phyloP scores from a whole-genome alignment of 2,329 filamentous ascomycete genomes.

The Aotearoamyces nothofagi region DNA sequence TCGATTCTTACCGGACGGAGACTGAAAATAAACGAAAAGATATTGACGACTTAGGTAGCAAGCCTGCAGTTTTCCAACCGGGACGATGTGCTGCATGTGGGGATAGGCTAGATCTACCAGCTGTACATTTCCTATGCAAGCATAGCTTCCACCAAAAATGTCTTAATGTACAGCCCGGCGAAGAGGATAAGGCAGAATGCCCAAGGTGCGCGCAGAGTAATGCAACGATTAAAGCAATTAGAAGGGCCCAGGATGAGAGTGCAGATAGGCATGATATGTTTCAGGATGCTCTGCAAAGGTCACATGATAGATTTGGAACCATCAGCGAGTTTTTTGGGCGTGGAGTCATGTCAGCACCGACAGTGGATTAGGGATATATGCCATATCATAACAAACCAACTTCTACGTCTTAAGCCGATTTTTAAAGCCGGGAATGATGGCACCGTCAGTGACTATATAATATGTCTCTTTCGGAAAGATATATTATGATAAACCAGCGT shows the following conservation, averaged over 20 bases:
- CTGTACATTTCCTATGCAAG: slow-evolving; percentile 92
- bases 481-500: too few species aligned
- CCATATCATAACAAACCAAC: too few species aligned
- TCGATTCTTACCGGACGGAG: slow-evolving; percentile 69
- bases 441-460: too few species aligned
- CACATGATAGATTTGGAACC: slow-evolving; percentile 75
- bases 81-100: slow-evolving; percentile 77
- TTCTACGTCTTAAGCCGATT: too few species aligned
- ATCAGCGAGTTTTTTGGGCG: slow-evolving; percentile 90
- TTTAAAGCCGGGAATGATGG: too few species aligned
- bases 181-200: slow-evolving; percentile 56
- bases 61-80: slow-evolving; percentile 80
- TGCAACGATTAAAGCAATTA: slow-evolving; percentile 75
- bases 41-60: slow-evolving; percentile 58
- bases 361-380: slow-evolving; percentile 5
- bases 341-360: slow-evolving; percentile 60
- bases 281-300: slow-evolving; percentile 59
- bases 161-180: slow-evolving; percentile 37
- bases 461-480: too few species aligned
- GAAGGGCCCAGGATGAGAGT: slow-evolving; percentile 72
- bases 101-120: slow-evolving; percentile 66
- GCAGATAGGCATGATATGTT: slow-evolving; percentile 84
- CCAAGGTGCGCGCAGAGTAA: slow-evolving; percentile 75
- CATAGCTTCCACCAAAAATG: slow-evolving; percentile 94
- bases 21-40: slow-evolving; percentile 68